A percentile compares a stretch with the other conserved stretches of the same genome.
phyloP scores from a whole-genome alignment of 2,329 filamentous ascomycete genomes.

The Lachnum nothofagi region DNA sequence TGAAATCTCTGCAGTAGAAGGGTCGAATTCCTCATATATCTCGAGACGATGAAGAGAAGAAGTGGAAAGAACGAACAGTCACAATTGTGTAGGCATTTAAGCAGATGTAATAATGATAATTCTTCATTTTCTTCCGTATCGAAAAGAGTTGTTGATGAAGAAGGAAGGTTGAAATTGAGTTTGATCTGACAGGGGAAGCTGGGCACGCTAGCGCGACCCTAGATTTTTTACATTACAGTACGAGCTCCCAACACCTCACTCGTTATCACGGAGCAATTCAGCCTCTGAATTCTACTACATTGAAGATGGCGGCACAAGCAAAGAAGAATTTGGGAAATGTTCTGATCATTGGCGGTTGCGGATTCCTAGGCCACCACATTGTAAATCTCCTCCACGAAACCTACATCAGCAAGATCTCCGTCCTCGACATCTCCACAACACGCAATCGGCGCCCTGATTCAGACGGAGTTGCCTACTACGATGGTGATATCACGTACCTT shows the following conservation, averaged over 20 bases:
- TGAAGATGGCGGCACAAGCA: slow-evolving; percentile 11
- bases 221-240: too few species aligned
- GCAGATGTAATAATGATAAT: too few species aligned
- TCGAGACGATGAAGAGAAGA: too few species aligned
- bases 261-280: not conserved
- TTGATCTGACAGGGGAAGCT: too few species aligned
- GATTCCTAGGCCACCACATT: slow-evolving; percentile 79
- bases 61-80: too few species aligned
- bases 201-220: too few species aligned
- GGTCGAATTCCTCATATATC: too few species aligned
- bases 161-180: too few species aligned
- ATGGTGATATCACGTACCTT: slow-evolving; percentile 71
- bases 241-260: not conserved
- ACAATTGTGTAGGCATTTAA: too few species aligned
- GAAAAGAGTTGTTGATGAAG: too few species aligned
- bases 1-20: too few species aligned
- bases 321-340: slow-evolving; percentile 54
- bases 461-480: slow-evolving; percentile 60
- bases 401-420: slow-evolving; percentile 54
- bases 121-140: too few species aligned
- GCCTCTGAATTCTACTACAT: not conserved
- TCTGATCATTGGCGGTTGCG: slow-evolving; percentile 76
- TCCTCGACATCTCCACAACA: slow-evolving; percentile 66
- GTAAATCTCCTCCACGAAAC: slow-evolving; percentile 66
- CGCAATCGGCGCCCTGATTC: slow-evolving; percentile 57